phyloP scores from a whole-genome alignment of 2,329 filamentous ascomycete genomes.

The Alternaria incomplexa region DNA sequence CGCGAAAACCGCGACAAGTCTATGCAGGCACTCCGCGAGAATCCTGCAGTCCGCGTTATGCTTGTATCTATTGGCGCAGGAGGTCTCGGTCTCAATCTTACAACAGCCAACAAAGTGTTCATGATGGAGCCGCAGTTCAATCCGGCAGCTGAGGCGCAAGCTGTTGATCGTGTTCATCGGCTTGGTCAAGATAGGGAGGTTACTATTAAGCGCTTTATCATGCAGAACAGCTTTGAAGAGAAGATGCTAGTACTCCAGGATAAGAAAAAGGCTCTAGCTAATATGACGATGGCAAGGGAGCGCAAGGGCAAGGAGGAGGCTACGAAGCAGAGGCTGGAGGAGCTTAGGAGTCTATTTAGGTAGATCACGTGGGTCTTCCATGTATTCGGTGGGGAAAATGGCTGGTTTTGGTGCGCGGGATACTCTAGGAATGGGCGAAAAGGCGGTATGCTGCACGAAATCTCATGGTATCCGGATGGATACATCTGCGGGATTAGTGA shows the following conservation, averaged over 20 bases:
- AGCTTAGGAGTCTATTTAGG: slow-evolving; percentile 64
- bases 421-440: background rate
- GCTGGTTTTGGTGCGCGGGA: background rate
- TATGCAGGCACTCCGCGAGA: slow-evolving; percentile 77
- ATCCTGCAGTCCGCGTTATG: slow-evolving; percentile 75
- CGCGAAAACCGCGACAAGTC: slow-evolving; percentile 75
- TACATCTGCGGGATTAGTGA: background rate
- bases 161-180: slow-evolving; percentile 78
- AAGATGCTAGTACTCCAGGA: slow-evolving; percentile 89
- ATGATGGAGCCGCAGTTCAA: slow-evolving; percentile 99
- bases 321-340: slow-evolving; percentile 68
- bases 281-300: slow-evolving; percentile 66
- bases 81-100: slow-evolving; percentile 89
- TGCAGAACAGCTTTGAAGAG: slow-evolving; percentile 90
- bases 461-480: background rate
- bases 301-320: slow-evolving; percentile 66
- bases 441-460: background rate
- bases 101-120: slow-evolving; percentile 83
- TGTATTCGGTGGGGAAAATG: background rate
- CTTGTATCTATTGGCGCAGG: slow-evolving; percentile 92
- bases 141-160: slow-evolving; percentile 91
- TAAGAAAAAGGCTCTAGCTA: slow-evolving; percentile 91
- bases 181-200: slow-evolving; percentile 82
- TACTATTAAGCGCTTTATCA: slow-evolving; percentile 85
- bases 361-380: slow-evolving; percentile 6